Conservation (phyloP, 192 early-diverging fungal genomes). For the Umbelopsis isabellina region DNA sequence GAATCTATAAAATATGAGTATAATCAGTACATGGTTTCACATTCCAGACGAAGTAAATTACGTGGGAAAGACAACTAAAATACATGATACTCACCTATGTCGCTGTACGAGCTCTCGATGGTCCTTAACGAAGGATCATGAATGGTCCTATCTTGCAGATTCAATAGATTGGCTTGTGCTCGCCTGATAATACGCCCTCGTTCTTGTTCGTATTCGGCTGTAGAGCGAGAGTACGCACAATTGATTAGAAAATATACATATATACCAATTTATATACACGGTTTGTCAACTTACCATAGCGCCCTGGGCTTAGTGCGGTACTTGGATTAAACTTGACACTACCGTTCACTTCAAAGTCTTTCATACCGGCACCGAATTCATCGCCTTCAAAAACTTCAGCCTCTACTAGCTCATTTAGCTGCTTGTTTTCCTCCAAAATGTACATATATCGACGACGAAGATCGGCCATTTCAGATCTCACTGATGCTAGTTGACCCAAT, state of each 20-base stretch:
- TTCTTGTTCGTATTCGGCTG: conserved; percentile 22
- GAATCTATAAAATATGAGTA: not conserved
- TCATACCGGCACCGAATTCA: conserved; percentile 26
- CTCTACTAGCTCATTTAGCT: conserved; percentile 27
- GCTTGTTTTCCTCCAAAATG: conserved; percentile 29
- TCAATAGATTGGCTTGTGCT: not conserved
- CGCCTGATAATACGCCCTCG: conserved; percentile 20
- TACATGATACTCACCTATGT: not conserved
- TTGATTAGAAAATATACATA: not conserved
- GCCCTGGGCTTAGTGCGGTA: conserved; percentile 1
- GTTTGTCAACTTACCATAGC: not conserved
- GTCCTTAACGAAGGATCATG: not conserved
- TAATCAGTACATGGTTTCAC: not conserved
- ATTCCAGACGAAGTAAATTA: not conserved
- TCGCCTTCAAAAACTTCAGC: conserved; percentile 24
- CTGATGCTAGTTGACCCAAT: conserved; percentile 9
- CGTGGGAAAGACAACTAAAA: not conserved
- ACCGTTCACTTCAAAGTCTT: conserved; percentile 14
- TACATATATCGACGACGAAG: conserved; percentile 24
- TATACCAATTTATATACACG: not conserved
- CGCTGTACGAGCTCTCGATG: not conserved
- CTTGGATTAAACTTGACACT: not conserved
- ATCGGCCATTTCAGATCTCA: conserved; percentile 13
- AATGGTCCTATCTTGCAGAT: conserved; percentile 13
- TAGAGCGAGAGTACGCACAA: not conserved